Evolutionary conservation across 1,284 basidiomycete species (phyloP), one percentile per base, ranked within the genome.

Genomic region (Cryptococcus wingfieldii): DNA sequence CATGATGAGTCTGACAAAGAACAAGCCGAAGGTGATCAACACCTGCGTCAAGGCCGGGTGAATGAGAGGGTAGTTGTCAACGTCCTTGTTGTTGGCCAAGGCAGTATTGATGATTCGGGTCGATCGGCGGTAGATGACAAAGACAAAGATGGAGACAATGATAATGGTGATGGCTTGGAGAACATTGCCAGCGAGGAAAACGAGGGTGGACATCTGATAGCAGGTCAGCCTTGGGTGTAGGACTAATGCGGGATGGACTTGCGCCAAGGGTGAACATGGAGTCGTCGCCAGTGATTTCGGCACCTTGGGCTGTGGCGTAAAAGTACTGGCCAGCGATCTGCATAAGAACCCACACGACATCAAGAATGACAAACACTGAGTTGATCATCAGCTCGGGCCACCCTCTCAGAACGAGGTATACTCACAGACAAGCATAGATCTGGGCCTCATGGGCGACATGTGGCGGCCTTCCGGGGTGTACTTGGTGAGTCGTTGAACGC

Each of bases 311-410:
- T 16, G 42, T 54, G 19, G 63, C 54, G 25, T 54, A 55, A 38
- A 61, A 59, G 55, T 64, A 69, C 46, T 65, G 60, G 10, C 66
- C 67, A 16, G 53, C 62, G 38, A 69, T 61, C 55, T 69, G 67
- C 49, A 69, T 48, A 38, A 67, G 14, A 64, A 53, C 60, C 60
- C 58, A 64, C 23, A 67, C 56, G 16, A 60, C 60, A 47, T 67
- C 67, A 31, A 69, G 65, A 34, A 64, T 64, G 50, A 66, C 45
- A 53, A 66, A 69, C 10, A 64, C 64, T 63, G 45, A 10, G 34
- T 8, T 16, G 28, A 28, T 23, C 39, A 18, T 53, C 38, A 48
- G 46, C 53, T 41, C 27, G 16, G 45, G 23, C 23, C 23, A 23
- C 23, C 41, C 23, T 16, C 10, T 6, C 6, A 25, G 38, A 25